Evolutionary conservation across 78 protist genomes (phyloP).

Genomic region (Emiliania huxleyi): DNA sequence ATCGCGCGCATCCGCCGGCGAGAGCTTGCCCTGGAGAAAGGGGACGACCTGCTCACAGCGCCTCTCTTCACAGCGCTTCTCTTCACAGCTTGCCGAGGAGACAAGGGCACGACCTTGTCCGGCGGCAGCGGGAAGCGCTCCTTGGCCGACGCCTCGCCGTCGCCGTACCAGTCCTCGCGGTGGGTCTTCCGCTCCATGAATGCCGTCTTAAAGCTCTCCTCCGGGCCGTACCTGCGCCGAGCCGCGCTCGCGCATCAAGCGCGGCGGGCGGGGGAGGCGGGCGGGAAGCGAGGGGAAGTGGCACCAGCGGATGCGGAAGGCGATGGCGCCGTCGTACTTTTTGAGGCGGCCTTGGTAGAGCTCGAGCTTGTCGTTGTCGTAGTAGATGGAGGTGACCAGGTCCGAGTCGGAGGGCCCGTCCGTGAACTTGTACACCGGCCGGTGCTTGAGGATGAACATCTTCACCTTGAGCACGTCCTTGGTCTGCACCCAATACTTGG

Average conservation of each 20-base stretch:
- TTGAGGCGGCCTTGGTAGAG: constrained; percentile 58
- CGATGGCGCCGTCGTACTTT: constrained; percentile 52
- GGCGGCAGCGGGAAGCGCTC: constrained; percentile 48
- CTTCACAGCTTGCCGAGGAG: neutral
- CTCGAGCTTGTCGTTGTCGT: constrained; percentile 38
- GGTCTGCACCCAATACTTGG: constrained; percentile 66
- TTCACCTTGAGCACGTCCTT: constrained; percentile 48
- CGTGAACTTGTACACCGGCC: constrained; percentile 23
- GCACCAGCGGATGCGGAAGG: constrained; percentile 61
- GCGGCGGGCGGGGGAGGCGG: too few relatives aligned
- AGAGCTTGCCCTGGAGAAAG: constrained; percentile 17
- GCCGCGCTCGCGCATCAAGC: too few relatives aligned
- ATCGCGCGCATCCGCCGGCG: neutral
- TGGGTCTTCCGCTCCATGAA: constrained; percentile 62
- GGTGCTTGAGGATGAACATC: constrained; percentile 25
- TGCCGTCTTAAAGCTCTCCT: neutral
- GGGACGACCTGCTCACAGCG: neutral
- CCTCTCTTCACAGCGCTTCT: too few relatives aligned
- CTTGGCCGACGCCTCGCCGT: constrained; percentile 58
- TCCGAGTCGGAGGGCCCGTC: neutral
- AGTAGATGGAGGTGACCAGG: constrained; percentile 54
- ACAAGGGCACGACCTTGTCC: constrained; percentile 23
- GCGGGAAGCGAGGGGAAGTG: too few relatives aligned
- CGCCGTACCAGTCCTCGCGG: constrained; percentile 42
- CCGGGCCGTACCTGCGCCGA: constrained; percentile 57